Conservation (phyloP, 257 asterid species). For the Penstemon barbatus region DNA sequence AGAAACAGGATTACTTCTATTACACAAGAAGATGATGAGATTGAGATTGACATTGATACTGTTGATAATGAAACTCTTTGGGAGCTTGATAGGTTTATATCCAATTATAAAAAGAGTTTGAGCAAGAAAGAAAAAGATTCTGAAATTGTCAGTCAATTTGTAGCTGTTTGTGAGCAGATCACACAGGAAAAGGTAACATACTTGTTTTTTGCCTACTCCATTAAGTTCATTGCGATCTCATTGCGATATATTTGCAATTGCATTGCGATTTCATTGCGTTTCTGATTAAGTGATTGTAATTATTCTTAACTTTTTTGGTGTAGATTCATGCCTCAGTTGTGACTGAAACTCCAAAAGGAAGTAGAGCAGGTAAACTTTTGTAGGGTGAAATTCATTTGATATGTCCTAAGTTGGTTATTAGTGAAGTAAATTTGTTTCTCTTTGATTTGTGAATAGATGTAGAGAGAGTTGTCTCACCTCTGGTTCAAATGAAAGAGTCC, state of each 20-base stretch:
- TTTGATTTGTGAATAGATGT: conserved; percentile 39
- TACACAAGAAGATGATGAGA: conserved; percentile 83
- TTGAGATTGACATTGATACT: conserved; percentile 86
- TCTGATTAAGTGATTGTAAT: too few species aligned
- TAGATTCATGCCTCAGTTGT: conserved; percentile 50
- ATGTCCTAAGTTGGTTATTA: conserved; percentile 6
- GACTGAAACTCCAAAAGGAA: conserved; percentile 45
- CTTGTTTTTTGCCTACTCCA: neutral
- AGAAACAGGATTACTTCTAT: conserved; percentile 77
- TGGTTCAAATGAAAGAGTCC: conserved; percentile 44
- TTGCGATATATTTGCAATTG: neutral
- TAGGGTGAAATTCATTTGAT: conserved; percentile 4
- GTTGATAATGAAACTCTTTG: conserved; percentile 92
- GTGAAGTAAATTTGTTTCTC: conserved; percentile 12
- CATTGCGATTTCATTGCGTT: neutral
- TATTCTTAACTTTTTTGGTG: neutral
- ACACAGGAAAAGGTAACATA: conserved; percentile 53
- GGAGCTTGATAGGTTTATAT: conserved; percentile 93
- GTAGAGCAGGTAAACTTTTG: conserved; percentile 46
- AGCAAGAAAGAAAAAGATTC: conserved; percentile 72
- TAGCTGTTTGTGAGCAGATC: conserved; percentile 39
- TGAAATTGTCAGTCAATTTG: conserved; percentile 46
- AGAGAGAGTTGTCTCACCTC: conserved; percentile 42
- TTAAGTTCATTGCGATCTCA: neutral
- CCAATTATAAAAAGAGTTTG: conserved; percentile 69